A percentile compares a stretch with the other conserved stretches of the same genome.
Conservation (phyloP, 2,329 filamentous ascomycete genomes). For the Sporothrix brunneoviolacea region DNA sequence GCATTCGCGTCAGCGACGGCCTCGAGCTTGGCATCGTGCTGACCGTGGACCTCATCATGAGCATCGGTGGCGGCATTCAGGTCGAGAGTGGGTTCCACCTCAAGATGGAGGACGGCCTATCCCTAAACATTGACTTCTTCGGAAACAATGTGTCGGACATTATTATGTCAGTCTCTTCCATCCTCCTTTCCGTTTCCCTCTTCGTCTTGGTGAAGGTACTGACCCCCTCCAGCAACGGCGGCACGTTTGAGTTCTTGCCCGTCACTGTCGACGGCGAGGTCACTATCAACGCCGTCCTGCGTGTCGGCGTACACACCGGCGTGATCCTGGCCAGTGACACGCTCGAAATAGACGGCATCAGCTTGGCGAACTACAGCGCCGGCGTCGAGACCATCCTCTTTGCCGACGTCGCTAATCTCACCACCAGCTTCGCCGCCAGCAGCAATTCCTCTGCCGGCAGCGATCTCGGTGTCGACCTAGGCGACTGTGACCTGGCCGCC, state of each 20-base stretch:
- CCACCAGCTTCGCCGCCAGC: constrained; percentile 41
- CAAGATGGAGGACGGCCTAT: constrained; percentile 43
- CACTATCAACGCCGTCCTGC: constrained; percentile 40
- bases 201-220: too few species aligned
- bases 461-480: too few species aligned
- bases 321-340: constrained; percentile 19
- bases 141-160: constrained; percentile 40
- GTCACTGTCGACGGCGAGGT: constrained; percentile 39
- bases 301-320: constrained; percentile 40
- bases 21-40: constrained; percentile 42
- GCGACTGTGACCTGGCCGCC: constrained; percentile 37
- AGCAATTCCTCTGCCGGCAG: too few species aligned
- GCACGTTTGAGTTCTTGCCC: constrained; percentile 50
- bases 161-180: too few species aligned
- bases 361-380: constrained; percentile 26
- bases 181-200: too few species aligned
- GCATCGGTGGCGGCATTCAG: constrained; percentile 38
- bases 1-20: constrained; percentile 32
- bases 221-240: constrained; percentile 40
- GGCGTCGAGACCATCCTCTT: constrained; percentile 44
- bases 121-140: constrained; percentile 44
- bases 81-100: constrained; percentile 51
- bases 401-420: constrained; percentile 48
- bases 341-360: constrained; percentile 20
- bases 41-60: constrained; percentile 45